Evolutionary conservation across 2,329 filamentous ascomycete genomes (phyloP).

Genomic region (Phaeosphaeria sp.): DNA sequence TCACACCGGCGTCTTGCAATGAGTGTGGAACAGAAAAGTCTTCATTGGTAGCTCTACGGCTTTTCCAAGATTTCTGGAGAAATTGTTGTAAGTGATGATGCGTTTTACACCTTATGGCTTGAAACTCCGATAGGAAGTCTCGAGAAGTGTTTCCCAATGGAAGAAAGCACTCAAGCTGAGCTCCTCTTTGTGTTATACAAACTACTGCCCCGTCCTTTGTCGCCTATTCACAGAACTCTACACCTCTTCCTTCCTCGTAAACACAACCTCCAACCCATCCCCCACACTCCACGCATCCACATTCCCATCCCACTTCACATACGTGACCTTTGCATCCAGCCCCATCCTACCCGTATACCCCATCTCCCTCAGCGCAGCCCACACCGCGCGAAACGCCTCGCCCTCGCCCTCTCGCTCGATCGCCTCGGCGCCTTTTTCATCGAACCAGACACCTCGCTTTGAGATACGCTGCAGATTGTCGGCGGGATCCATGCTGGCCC

Average conservation of each 20-base stretch:
- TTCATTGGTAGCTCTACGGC: too few relatives aligned
- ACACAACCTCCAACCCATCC: conserved; percentile 44
- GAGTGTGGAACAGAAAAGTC: too few relatives aligned
- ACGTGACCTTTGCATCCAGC: conserved; percentile 21
- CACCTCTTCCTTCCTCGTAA: conserved; percentile 14
- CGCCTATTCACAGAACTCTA: too few relatives aligned
- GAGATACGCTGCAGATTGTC: conserved; percentile 37
- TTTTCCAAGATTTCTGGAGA: too few relatives aligned
- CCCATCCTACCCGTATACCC: conserved; percentile 16
- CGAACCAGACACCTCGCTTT: conserved; percentile 38
- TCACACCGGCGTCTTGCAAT: background rate
- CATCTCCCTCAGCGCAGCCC: conserved; percentile 24
- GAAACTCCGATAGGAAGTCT: too few relatives aligned
- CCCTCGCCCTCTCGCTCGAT: conserved; percentile 35
- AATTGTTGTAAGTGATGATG: too few relatives aligned
- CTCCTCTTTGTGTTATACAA: too few relatives aligned
- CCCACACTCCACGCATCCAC: conserved; percentile 39
- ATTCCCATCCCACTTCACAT: conserved; percentile 42
- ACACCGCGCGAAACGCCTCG: conserved; percentile 40
- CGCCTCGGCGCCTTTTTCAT: conserved; percentile 21
- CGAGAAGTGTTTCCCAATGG: too few relatives aligned
- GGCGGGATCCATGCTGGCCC: conserved; percentile 43
- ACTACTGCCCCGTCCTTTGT: too few relatives aligned
- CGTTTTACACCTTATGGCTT: too few relatives aligned
- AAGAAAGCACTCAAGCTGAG: too few relatives aligned